These are phyloP conservation scores for Aspergillus arachidicola DNA, from an alignment of 2,329 filamentous ascomycete species.

Conservation along the genomic window DNA sequence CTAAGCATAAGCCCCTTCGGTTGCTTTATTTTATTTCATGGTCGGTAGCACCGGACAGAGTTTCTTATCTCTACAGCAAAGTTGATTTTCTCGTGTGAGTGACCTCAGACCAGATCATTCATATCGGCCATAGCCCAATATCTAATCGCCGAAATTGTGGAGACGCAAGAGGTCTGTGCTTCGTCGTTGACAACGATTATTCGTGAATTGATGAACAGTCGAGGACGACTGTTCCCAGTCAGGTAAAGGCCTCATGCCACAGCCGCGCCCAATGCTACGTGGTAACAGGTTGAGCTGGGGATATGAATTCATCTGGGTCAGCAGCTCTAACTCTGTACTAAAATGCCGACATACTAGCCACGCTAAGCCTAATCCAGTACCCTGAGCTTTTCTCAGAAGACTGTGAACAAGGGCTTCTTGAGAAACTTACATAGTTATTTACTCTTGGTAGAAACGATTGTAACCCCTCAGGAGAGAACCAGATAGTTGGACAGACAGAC, in stretches of 20 bases:
- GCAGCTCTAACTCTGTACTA: not conserved
- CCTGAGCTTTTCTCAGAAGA: too few species aligned
- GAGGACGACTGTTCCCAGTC: not conserved
- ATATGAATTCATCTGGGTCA: too few species aligned
- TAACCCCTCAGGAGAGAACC: too few species aligned
- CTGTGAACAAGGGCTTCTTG: too few species aligned
- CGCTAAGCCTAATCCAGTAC: not conserved
- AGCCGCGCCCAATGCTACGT: not conserved
- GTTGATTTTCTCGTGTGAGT: not conserved
- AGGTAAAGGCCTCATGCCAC: not conserved
- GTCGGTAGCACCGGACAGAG: not conserved
- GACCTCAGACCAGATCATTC: not conserved
- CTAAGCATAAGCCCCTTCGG: not conserved
- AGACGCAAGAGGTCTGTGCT: not conserved
- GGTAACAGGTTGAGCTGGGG: not conserved
- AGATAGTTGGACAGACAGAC: too few species aligned
- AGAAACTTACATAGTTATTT: too few species aligned
- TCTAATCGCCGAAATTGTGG: not conserved
- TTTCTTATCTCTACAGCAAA: too few species aligned
- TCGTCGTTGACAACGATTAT: not conserved
- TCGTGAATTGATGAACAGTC: not conserved
- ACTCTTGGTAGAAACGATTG: too few species aligned
- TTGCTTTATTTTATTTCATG: not conserved
- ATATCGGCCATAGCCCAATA: not conserved
- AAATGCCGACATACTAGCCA: not conserved